phyloP scores from a whole-genome alignment of 495 filamentous ascomycete species.

The Podospora fimiseda region DNA sequence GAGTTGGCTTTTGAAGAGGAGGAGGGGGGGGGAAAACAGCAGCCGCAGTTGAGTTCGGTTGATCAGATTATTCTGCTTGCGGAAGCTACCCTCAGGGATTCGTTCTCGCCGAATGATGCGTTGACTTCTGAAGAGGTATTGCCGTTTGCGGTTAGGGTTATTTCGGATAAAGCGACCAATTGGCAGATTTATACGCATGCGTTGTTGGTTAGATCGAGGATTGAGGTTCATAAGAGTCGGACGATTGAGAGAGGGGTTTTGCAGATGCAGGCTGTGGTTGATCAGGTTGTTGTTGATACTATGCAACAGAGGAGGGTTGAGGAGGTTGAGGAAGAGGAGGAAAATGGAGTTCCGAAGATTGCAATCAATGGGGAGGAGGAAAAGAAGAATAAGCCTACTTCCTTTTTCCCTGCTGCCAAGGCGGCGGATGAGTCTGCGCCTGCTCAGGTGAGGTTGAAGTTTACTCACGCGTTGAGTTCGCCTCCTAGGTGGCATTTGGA shows the following conservation, averaged over 20 bases:
- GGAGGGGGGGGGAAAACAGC: slow-evolving; percentile 41
- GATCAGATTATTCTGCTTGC: slow-evolving; percentile 80
- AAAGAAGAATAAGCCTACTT: slow-evolving; percentile 42
- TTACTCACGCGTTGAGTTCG: slow-evolving; percentile 74
- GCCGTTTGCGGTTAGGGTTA: slow-evolving; percentile 82
- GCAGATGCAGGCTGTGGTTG: slow-evolving; percentile 92
- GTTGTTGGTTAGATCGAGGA: slow-evolving; percentile 75
- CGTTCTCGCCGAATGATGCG: slow-evolving; percentile 68
- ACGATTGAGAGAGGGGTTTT: slow-evolving; percentile 85
- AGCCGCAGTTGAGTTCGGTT: slow-evolving; percentile 74
- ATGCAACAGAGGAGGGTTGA: slow-evolving; percentile 29
- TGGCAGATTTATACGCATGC: slow-evolving; percentile 98
- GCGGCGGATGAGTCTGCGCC: slow-evolving; percentile 69
- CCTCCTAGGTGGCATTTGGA: slow-evolving; percentile 91
- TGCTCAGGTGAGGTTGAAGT: slow-evolving; percentile 65
- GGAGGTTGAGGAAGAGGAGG: slow-evolving; percentile 13
- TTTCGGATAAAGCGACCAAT: slow-evolving; percentile 84
- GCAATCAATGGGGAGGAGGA: slow-evolving; percentile 17
- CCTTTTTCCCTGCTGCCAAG: slow-evolving; percentile 78
- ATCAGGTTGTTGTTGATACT: slow-evolving; percentile 91
- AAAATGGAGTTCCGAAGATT: slow-evolving; percentile 33
- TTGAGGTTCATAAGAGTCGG: slow-evolving; percentile 77
- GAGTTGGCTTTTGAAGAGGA: slow-evolving; percentile 67
- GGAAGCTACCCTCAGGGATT: slow-evolving; percentile 84
- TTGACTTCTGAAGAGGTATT: slow-evolving; percentile 87